phyloP scores from a whole-genome alignment of 306 rosid genomes.

The Chamaecrista fasciculata region DNA sequence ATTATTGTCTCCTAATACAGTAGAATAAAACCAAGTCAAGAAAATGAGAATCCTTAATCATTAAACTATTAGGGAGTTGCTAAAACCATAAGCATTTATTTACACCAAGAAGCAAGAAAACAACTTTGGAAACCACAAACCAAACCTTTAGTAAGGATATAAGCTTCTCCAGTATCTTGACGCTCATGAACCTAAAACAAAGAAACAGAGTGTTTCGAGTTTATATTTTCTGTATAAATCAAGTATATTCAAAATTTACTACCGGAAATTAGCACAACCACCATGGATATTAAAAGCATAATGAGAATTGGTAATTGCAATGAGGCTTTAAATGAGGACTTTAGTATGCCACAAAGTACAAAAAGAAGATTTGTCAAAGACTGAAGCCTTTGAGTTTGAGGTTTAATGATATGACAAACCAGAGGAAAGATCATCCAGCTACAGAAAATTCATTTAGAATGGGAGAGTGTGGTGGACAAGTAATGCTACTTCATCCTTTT shows the following conservation, averaged over 20 bases:
- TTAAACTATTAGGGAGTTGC: neutral
- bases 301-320: neutral
- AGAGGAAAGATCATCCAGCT: neutral
- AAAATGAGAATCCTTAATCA: neutral
- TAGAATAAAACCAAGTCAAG: neutral
- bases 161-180: constrained; percentile 46
- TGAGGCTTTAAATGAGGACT: constrained; percentile 1
- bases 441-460: neutral
- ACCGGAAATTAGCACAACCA: neutral
- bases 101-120: constrained; percentile 15
- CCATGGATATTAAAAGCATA: neutral
- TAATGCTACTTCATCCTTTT: neutral
- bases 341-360: neutral
- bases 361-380: neutral
- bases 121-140: constrained; percentile 3
- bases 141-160: constrained; percentile 76
- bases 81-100: neutral
- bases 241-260: neutral
- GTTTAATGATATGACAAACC: neutral
- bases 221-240: neutral
- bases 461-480: neutral
- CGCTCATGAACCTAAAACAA: constrained; percentile 62
- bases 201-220: constrained; percentile 1
- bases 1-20: constrained; percentile 69
- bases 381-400: too few relatives aligned